These are phyloP conservation scores for Syzygium malaccense DNA, from an alignment of 441 rosid genomes.

Conservation along the genomic window DNA sequence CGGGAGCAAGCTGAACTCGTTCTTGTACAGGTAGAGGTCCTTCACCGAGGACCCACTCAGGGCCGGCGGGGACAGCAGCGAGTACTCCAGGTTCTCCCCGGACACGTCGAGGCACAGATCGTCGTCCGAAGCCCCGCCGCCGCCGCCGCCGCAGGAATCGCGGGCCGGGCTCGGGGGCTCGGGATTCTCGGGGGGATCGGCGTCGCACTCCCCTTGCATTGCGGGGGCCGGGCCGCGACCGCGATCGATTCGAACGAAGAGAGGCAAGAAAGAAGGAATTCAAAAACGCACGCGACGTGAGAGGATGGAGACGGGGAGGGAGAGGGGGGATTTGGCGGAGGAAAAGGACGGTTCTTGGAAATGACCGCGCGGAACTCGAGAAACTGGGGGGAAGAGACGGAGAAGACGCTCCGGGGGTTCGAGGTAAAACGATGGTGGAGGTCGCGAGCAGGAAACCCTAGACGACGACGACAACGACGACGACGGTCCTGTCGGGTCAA, in stretches of 20 bases:
- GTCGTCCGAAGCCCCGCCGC: constrained; percentile 22
- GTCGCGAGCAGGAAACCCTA: background rate
- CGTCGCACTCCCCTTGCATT: constrained; percentile 31
- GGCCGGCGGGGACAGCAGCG: constrained; percentile 35
- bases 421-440: background rate
- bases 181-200: constrained; percentile 7
- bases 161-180: constrained; percentile 18
- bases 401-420: background rate
- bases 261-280: background rate
- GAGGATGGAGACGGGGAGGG: background rate
- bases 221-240: background rate
- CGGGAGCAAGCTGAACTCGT: constrained; percentile 73
- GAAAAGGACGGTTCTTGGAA: background rate
- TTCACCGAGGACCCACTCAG: constrained; percentile 26
- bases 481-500: background rate
- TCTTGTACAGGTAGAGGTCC: constrained; percentile 63
- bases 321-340: background rate
- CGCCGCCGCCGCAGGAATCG: background rate
- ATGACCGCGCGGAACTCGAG: background rate
- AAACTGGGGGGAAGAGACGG: background rate
- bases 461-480: background rate
- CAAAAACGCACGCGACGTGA: background rate
- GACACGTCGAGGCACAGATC: constrained; percentile 69
- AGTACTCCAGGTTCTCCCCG: constrained; percentile 57
- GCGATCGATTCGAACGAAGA: background rate